phyloP scores from a whole-genome alignment of 1,284 basidiomycete species.

The Volvariella volvacea region DNA sequence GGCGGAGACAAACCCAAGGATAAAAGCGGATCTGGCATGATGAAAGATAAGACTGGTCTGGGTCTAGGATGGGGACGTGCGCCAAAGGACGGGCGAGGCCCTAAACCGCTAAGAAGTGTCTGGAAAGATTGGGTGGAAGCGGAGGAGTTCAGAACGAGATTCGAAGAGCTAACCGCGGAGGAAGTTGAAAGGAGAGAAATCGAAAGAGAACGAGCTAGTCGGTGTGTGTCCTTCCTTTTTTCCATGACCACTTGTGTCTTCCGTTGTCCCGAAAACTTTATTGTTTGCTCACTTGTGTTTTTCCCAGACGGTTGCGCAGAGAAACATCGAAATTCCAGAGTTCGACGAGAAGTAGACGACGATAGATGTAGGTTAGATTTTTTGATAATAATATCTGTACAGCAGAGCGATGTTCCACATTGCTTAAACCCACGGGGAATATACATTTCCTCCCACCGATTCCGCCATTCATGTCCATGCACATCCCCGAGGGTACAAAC shows the following conservation, averaged over 20 bases:
- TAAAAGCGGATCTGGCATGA: constrained; percentile 41
- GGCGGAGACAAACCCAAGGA: constrained; percentile 26
- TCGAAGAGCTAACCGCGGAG: constrained; percentile 82
- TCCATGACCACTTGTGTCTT: constrained; percentile 3
- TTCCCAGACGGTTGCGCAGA: constrained; percentile 53
- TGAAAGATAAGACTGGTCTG: constrained; percentile 76
- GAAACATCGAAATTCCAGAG: constrained; percentile 74
- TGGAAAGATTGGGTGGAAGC: constrained; percentile 96
- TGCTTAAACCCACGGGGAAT: too few species aligned
- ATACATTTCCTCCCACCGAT: too few species aligned
- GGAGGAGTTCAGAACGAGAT: constrained; percentile 86
- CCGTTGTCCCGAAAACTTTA: neutral
- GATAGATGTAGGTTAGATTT: constrained; percentile 3
- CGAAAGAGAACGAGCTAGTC: constrained; percentile 75
- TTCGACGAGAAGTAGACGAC: constrained; percentile 11
- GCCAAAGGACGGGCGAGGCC: constrained; percentile 67
- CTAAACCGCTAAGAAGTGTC: constrained; percentile 78
- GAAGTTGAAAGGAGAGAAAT: constrained; percentile 86
- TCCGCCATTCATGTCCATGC: too few species aligned
- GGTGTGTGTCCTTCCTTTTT: too few species aligned
- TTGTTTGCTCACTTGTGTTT: neutral
- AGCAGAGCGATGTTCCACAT: too few species aligned
- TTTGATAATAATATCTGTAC: too few species aligned
- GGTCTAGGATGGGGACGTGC: constrained; percentile 66
- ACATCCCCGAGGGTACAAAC: too few species aligned